Conservation (phyloP, 2,329 filamentous ascomycete genomes). For the Lasiodiplodia hormozganensis region DNA sequence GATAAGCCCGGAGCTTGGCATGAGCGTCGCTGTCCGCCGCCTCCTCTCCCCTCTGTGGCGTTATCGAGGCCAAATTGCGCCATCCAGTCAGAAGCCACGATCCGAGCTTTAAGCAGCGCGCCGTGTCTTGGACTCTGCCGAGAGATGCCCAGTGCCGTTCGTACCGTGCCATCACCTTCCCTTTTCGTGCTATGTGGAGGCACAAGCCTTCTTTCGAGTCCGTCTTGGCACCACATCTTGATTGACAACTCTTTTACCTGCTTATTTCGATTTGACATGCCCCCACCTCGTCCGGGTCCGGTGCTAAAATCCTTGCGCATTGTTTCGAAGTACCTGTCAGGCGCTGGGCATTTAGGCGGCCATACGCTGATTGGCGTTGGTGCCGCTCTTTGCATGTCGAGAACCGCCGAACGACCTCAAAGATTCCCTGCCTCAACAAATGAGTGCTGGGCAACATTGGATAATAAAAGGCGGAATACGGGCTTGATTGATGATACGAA, state of each 20-base stretch:
- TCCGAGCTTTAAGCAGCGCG: neutral
- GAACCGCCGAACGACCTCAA: neutral
- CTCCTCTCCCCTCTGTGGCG: slow-evolving; percentile 2
- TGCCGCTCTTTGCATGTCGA: neutral
- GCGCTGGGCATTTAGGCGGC: neutral
- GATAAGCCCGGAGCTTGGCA: slow-evolving; percentile 25
- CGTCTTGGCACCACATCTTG: slow-evolving; percentile 12
- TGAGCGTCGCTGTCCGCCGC: neutral
- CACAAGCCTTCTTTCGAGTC: slow-evolving; percentile 12
- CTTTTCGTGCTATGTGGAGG: neutral
- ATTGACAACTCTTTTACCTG: slow-evolving; percentile 12
- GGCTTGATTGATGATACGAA: neutral
- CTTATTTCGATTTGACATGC: slow-evolving; percentile 8
- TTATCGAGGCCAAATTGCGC: slow-evolving; percentile 14
- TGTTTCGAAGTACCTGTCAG: slow-evolving; percentile 1
- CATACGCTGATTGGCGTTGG: neutral
- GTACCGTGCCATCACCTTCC: slow-evolving; percentile 14
- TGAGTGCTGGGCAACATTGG: neutral
- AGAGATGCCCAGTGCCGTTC: slow-evolving; percentile 10
- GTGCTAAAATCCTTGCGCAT: neutral
- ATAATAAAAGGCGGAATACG: neutral
- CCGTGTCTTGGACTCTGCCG: slow-evolving; percentile 16
- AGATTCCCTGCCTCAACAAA: neutral
- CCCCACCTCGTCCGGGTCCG: neutral
- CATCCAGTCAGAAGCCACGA: neutral